These are phyloP conservation scores for Tothia fuscella DNA, from an alignment of 2,329 filamentous ascomycete genomes.

Conservation along the genomic window DNA sequence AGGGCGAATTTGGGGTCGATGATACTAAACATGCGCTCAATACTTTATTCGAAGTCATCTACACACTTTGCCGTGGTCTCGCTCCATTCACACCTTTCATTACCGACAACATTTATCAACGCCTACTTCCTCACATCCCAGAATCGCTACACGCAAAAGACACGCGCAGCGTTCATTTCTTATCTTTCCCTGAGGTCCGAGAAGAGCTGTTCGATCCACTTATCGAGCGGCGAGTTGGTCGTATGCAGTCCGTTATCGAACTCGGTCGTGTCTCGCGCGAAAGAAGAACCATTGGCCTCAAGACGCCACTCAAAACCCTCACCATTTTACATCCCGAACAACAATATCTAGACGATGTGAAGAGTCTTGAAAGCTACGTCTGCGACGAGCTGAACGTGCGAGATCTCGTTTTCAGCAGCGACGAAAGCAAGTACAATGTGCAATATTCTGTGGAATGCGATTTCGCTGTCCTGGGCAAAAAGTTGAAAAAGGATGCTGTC, in stretches of 20 bases:
- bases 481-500: slow-evolving; percentile 87
- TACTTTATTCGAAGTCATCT: slow-evolving; percentile 86
- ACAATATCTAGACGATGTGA: slow-evolving; percentile 76
- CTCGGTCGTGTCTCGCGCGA: slow-evolving; percentile 78
- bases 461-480: slow-evolving; percentile 91
- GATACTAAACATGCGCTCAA: slow-evolving; percentile 88
- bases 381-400: slow-evolving; percentile 84
- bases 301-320: slow-evolving; percentile 80
- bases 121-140: slow-evolving; percentile 71
- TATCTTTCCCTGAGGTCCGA: slow-evolving; percentile 77
- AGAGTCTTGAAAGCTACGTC: slow-evolving; percentile 77
- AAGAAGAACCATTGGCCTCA: slow-evolving; percentile 70
- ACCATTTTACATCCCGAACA: slow-evolving; percentile 77
- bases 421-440: slow-evolving; percentile 85
- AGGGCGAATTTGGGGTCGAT: slow-evolving; percentile 74
- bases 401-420: slow-evolving; percentile 69
- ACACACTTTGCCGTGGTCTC: slow-evolving; percentile 73
- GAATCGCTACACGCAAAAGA: slow-evolving; percentile 58
- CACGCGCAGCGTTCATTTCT: slow-evolving; percentile 79
- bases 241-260: slow-evolving; percentile 96
- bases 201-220: slow-evolving; percentile 77
- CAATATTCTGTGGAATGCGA: slow-evolving; percentile 84
- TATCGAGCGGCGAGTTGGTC: slow-evolving; percentile 72
- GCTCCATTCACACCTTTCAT: slow-evolving; percentile 95
- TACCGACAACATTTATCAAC: slow-evolving; percentile 85